Percentiles rank a stretch among this genome's conserved stretches.
These are phyloP conservation scores for Sordariomycetes sp. DNA, from an alignment of 2,329 filamentous ascomycete genomes.

Conservation along the genomic window DNA sequence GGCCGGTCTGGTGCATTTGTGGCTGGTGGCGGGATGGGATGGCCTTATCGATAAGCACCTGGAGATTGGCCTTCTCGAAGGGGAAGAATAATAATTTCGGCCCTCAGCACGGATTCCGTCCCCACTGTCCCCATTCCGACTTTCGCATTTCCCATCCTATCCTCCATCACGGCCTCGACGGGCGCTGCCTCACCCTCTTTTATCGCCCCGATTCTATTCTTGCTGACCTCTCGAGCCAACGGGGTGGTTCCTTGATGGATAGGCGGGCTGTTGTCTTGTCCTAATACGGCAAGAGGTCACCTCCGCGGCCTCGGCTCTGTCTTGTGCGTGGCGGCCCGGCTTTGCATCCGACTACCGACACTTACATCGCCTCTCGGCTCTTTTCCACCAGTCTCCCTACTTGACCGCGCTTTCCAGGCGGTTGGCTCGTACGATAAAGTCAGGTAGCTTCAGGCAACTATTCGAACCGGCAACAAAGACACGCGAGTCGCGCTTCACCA, in stretches of 20 bases:
- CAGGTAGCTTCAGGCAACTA: background rate
- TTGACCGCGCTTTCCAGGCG: background rate
- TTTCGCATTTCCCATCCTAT: background rate
- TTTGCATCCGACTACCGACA: background rate
- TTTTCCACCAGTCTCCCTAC: background rate
- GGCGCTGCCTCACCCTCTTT: background rate
- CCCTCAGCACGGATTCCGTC: background rate
- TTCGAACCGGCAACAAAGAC: background rate
- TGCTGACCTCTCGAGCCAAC: background rate
- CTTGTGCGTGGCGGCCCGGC: background rate
- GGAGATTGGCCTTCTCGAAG: background rate
- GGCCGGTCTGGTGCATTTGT: background rate
- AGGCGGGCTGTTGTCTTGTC: background rate
- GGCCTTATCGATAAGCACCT: background rate
- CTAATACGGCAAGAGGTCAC: background rate
- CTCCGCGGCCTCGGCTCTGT: background rate
- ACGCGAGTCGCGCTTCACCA: conserved; percentile 5
- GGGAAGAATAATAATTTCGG: background rate
- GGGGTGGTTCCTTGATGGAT: background rate
- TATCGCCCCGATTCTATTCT: background rate
- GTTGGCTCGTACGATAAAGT: background rate
- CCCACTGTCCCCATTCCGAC: background rate
- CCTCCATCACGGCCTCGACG: background rate
- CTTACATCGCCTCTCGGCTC: background rate
- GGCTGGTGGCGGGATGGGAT: background rate